phyloP scores from a whole-genome alignment of 1,284 basidiomycete species.

The Trametes sp. region DNA sequence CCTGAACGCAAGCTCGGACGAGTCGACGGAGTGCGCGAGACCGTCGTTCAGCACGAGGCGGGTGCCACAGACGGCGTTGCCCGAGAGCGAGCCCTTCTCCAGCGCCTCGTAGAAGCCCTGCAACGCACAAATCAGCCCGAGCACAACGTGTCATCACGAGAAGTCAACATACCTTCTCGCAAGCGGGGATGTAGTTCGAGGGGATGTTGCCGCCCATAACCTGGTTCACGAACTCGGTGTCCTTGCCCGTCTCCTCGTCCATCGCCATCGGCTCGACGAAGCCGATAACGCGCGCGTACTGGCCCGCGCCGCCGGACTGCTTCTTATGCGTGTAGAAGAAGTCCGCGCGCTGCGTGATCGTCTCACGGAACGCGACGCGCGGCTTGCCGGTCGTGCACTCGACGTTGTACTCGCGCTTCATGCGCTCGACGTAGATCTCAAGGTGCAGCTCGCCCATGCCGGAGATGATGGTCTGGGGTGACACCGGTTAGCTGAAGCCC shows the following conservation, averaged over 20 bases:
- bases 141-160: not conserved
- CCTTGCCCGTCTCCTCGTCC: slow-evolving; percentile 84
- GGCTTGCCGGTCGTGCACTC: slow-evolving; percentile 96
- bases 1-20: slow-evolving; percentile 96
- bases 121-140: slow-evolving; percentile 1
- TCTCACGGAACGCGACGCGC: slow-evolving; percentile 96
- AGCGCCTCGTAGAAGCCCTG: slow-evolving; percentile 96
- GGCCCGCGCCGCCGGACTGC: slow-evolving; percentile 97
- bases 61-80: slow-evolving; percentile 88
- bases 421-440: slow-evolving; percentile 99
- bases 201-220: slow-evolving; percentile 96
- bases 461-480: slow-evolving; percentile 92
- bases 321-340: slow-evolving; percentile 99
- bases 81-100: slow-evolving; percentile 91
- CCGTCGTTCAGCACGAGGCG: slow-evolving; percentile 94
- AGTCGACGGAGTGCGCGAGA: slow-evolving; percentile 94
- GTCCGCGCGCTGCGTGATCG: slow-evolving; percentile 82
- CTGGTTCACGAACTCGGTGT: slow-evolving; percentile 87
- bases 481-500: slow-evolving; percentile 3
- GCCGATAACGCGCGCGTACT: slow-evolving; percentile 94
- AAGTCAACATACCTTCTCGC: slow-evolving; percentile 78
- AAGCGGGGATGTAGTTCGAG: slow-evolving; percentile 90
- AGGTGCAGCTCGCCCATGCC: slow-evolving; percentile 99
- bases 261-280: slow-evolving; percentile 92
- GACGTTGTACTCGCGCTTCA: slow-evolving; percentile 98